Conservation (phyloP, 176 grass and related monocot genomes). For the Areca catechu region DNA sequence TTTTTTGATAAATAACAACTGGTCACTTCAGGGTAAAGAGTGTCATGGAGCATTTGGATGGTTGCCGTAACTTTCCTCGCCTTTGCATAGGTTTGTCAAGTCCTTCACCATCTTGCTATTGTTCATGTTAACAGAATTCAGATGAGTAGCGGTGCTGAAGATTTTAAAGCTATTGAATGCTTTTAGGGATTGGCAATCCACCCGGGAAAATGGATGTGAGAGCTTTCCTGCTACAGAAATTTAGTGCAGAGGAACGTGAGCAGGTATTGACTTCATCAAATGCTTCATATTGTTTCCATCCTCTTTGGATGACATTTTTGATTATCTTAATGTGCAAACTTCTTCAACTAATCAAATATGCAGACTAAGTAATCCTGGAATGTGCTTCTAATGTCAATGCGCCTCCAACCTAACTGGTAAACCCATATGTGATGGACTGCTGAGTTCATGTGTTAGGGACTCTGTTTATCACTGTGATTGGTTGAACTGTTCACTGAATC, state of each 20-base stretch:
- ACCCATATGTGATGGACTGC: no score
- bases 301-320: slow-evolving; percentile 10
- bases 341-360: background rate
- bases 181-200: slow-evolving; percentile 82
- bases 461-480: no score
- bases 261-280: slow-evolving; percentile 51
- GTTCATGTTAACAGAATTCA: background rate
- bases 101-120: slow-evolving; percentile 17
- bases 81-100: slow-evolving; percentile 66
- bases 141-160: background rate
- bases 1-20: background rate
- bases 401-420: no score
- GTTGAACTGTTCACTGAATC: no score
- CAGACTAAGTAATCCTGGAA: no score
- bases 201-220: slow-evolving; percentile 80
- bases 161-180: slow-evolving; percentile 19
- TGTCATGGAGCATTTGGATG: slow-evolving; percentile 65
- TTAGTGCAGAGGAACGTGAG: slow-evolving; percentile 59
- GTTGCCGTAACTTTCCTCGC: slow-evolving; percentile 57
- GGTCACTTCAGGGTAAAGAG: slow-evolving; percentile 52
- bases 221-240: slow-evolving; percentile 90
- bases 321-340: slow-evolving; percentile 2
- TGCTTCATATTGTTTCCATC: background rate
- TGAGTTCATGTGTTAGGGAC: no score
- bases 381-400: no score